phyloP scores from a whole-genome alignment of 2,329 filamentous ascomycete species.

The Beauveria caledonica region DNA sequence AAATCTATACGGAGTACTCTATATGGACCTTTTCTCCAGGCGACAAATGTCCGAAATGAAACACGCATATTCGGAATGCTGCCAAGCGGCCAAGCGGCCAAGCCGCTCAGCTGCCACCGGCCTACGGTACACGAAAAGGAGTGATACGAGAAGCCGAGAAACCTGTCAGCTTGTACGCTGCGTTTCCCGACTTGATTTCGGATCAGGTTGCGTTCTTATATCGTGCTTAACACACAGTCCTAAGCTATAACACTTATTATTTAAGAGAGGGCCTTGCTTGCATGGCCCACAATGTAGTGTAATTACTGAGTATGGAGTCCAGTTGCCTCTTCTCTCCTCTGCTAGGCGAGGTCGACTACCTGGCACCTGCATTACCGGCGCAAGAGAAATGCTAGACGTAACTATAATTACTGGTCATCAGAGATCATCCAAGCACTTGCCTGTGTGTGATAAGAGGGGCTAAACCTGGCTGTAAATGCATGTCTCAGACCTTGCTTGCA shows the following conservation, averaged over 20 bases:
- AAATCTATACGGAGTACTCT: background rate
- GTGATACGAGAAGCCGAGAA: no score
- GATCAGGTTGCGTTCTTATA: background rate
- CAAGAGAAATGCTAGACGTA: background rate
- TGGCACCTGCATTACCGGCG: background rate
- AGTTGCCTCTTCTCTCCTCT: background rate
- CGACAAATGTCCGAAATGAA: background rate
- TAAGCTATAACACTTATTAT: background rate
- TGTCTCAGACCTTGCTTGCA: background rate
- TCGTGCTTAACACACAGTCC: background rate
- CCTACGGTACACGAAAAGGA: no score
- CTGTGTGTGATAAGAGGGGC: background rate
- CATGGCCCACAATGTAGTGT: background rate
- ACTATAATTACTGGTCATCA: no score
- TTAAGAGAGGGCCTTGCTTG: background rate
- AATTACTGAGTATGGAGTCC: background rate
- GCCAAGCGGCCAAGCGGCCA: no score
- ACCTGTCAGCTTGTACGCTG: no score
- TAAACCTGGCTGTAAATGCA: background rate
- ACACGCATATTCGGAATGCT: no score
- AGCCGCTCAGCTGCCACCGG: no score
- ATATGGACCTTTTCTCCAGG: background rate
- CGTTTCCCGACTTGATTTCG: no score
- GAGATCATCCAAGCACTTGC: background rate
- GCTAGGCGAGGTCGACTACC: no score